Evolutionary conservation across 306 rosid species (phyloP), one percentile per base, ranked within the genome.

Genomic region (Arachis hypogaea): DNA sequence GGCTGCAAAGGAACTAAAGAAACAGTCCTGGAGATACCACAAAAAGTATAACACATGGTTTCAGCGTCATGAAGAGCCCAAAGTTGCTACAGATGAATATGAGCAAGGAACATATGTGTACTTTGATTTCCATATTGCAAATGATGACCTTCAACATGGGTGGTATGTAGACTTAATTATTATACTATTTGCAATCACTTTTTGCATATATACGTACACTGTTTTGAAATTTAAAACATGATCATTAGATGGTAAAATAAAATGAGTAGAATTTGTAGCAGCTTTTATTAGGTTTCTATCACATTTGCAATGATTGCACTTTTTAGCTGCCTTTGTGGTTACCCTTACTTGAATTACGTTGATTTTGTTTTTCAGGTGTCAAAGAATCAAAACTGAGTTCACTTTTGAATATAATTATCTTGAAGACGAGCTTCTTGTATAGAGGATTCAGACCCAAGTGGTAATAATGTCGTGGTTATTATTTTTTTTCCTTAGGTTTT

Each of bases 1-100:
- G 91, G 98, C 98, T 64, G 99, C 98, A 68, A 95, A 89, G 85
- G 99, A 95, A 81, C 88, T 95, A 79, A 95, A 95, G 89, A 92
- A 92, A 85, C 99, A 95, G 80, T 87, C 99, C 61, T 95, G 99
- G 99, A 88, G 99, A 86, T 95, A 87, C 83, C 99, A 95, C 86
- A 85, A 92, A 85, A 95, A 90, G 82, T 92, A 90, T 71, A 88
- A 90, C 80, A 88, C 97, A 36, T 95, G 99, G 98, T 95, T 92
- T 87, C 98, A 95, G 80, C 87, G 99, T 42, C 98, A 92, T 33
- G 99, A 92, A 82, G 99, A 94, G 81, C 97, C 99, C 69, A 92
- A 92, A 92, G 92, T 94, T 75, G 97, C 99, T 58, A 94, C 99
- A 0, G 99, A 94, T 85, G 99, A 94, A 72, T 94, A 64, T 83